Evolutionary conservation across 176 grass and related monocot species (phyloP).

Genomic region (Oryza coarctata): DNA sequence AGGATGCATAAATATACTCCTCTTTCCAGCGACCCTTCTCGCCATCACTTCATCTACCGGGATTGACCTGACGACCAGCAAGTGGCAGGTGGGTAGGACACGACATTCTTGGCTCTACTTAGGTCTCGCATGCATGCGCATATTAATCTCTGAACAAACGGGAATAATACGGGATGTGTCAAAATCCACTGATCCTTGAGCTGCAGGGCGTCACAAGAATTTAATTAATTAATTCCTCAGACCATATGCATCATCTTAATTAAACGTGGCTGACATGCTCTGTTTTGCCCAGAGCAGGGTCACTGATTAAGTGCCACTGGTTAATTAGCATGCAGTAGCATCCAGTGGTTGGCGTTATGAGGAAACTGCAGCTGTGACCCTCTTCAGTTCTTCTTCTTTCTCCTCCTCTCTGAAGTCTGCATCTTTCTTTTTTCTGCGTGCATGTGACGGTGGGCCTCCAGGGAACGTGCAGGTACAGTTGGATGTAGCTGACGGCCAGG

Average conservation of each 20-base stretch:
- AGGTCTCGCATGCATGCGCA: neutral
- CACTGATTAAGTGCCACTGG: neutral
- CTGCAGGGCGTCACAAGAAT: neutral
- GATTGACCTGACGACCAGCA: neutral
- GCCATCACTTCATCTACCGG: neutral
- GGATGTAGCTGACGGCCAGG: neutral
- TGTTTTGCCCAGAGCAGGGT: neutral
- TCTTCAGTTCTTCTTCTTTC: neutral
- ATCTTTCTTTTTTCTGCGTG: neutral
- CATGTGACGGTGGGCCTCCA: constrained; percentile 27
- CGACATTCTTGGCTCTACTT: neutral
- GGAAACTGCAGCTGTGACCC: neutral
- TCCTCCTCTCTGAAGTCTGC: neutral
- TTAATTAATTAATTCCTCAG: neutral
- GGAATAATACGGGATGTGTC: too few relatives aligned
- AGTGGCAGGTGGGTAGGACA: neutral
- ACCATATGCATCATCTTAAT: neutral
- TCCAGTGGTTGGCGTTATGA: neutral
- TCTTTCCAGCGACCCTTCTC: neutral
- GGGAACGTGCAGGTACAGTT: constrained; percentile 45
- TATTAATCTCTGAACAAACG: neutral
- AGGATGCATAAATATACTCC: too few relatives aligned
- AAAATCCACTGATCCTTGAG: neutral
- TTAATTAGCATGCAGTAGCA: neutral
- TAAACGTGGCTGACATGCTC: constrained; percentile 25